A percentile compares a stretch with the other conserved stretches of the same genome.
These are phyloP conservation scores for Podospora comata DNA, from an alignment of 495 filamentous ascomycete species.

Conservation along the genomic window DNA sequence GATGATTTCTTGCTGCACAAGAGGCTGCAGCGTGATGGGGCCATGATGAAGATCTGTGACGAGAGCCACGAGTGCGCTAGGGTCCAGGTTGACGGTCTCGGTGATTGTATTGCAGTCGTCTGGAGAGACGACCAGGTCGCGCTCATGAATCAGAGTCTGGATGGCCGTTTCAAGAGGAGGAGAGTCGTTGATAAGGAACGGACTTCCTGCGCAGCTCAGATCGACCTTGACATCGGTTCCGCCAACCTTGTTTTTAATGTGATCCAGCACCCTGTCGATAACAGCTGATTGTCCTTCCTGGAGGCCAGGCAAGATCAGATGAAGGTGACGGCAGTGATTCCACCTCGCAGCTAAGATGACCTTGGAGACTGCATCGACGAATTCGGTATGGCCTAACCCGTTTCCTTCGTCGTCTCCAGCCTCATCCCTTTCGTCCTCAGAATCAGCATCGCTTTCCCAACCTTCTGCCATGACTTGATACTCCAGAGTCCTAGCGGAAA, in stretches of 20 bases:
- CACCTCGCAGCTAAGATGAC: constrained; percentile 33
- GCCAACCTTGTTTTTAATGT: constrained; percentile 22
- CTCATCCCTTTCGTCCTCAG: constrained; percentile 13
- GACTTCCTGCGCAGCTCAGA: constrained; percentile 29
- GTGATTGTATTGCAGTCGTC: constrained; percentile 33
- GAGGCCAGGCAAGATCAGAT: constrained; percentile 28
- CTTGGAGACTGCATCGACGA: constrained; percentile 28
- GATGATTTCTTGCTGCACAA: constrained; percentile 37
- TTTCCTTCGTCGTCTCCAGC: constrained; percentile 12
- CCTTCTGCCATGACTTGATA: constrained; percentile 33
- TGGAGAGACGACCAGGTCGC: constrained; percentile 20
- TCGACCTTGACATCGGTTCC: constrained; percentile 25
- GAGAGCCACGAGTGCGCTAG: constrained; percentile 39
- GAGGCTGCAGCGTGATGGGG: constrained; percentile 27
- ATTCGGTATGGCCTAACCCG: constrained; percentile 29
- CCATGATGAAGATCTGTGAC: constrained; percentile 43
- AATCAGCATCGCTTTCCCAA: constrained; percentile 29
- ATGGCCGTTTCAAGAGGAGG: constrained; percentile 26
- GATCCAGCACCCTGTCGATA: constrained; percentile 28
- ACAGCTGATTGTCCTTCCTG: constrained; percentile 27
- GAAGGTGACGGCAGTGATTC: constrained; percentile 34
- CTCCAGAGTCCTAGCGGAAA: constrained; percentile 26
- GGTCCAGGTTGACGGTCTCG: constrained; percentile 39
- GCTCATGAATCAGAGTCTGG: constrained; percentile 23
- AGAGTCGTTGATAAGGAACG: constrained; percentile 18